Conservation (phyloP, 129 eudicot species). For the Helianthus tuberosus region DNA sequence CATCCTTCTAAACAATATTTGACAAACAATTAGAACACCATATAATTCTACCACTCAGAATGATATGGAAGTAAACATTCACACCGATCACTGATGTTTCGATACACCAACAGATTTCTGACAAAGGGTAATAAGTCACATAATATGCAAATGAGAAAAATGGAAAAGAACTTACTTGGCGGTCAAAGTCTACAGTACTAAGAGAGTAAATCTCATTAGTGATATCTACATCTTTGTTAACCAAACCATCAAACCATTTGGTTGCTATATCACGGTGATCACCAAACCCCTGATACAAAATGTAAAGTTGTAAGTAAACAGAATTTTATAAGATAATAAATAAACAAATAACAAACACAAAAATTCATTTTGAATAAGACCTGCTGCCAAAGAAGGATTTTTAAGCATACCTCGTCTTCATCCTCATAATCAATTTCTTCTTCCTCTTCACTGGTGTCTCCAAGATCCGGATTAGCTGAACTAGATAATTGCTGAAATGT, state of each 20-base stretch:
- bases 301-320: conserved; percentile 21
- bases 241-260: conserved; percentile 87
- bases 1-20: neutral
- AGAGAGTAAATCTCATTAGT: conserved; percentile 88
- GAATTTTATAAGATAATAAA: conserved; percentile 7
- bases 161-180: conserved; percentile 63
- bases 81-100: conserved; percentile 3
- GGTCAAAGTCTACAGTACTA: conserved; percentile 76
- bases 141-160: neutral
- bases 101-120: neutral
- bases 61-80: neutral
- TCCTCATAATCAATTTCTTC: conserved; percentile 55
- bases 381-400: neutral
- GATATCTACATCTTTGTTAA: conserved; percentile 62
- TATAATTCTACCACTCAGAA: neutral
- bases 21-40: neutral
- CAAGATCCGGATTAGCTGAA: conserved; percentile 39
- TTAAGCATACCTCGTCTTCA: conserved; percentile 57
- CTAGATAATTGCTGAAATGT: conserved; percentile 60
- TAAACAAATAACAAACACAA: neutral
- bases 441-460: conserved; percentile 43
- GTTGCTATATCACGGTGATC: conserved; percentile 42
- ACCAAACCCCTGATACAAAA: conserved; percentile 43
- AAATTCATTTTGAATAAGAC: neutral
- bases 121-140: conserved; percentile 3